Evolutionary conservation across 768 basidiomycete genomes (phyloP).

Genomic region (Multifurca ochricompacta): DNA sequence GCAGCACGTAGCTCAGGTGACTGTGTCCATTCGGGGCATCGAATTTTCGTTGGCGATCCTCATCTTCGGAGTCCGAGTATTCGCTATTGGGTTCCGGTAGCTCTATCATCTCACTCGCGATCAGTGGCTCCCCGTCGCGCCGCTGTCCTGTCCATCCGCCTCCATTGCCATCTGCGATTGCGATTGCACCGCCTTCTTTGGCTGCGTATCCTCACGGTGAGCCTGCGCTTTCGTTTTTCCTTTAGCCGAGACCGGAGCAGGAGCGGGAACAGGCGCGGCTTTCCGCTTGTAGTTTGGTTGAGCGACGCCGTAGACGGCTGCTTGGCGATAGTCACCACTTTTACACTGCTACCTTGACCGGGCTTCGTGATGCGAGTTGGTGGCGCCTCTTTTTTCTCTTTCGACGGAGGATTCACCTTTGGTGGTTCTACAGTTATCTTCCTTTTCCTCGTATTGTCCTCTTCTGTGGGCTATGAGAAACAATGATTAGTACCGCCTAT

Average conservation of each 20-base stretch:
- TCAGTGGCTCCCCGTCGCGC: conserved; percentile 36
- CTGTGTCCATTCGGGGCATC: conserved; percentile 86
- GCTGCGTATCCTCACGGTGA: conserved; percentile 38
- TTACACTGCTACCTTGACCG: conserved; percentile 22
- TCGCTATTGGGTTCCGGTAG: conserved; percentile 95
- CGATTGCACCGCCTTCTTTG: conserved; percentile 53
- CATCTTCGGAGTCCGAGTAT: conserved; percentile 94
- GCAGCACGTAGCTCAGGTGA: conserved; percentile 79
- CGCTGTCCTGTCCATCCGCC: conserved; percentile 61
- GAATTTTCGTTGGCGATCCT: conserved; percentile 65
- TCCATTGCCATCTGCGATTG: too few species aligned
- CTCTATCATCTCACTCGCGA: conserved; percentile 73
- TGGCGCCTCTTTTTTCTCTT: conserved; percentile 36
- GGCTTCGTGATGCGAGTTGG: conserved; percentile 29
- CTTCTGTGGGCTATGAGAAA: conserved; percentile 39
- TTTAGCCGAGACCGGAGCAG: conserved; percentile 32
- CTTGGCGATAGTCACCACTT: conserved; percentile 21
- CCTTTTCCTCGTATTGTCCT: conserved; percentile 66
- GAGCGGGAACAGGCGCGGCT: conserved; percentile 27
- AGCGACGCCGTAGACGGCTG: conserved; percentile 12
- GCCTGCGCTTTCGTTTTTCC: conserved; percentile 48
- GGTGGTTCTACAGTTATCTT: conserved; percentile 41
- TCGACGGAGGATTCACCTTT: conserved; percentile 46
- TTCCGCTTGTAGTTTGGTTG: conserved; percentile 16
- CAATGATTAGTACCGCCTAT: not conserved